Conservation (phyloP, 164 flowering plant species). For the Taxillus chinensis region DNA sequence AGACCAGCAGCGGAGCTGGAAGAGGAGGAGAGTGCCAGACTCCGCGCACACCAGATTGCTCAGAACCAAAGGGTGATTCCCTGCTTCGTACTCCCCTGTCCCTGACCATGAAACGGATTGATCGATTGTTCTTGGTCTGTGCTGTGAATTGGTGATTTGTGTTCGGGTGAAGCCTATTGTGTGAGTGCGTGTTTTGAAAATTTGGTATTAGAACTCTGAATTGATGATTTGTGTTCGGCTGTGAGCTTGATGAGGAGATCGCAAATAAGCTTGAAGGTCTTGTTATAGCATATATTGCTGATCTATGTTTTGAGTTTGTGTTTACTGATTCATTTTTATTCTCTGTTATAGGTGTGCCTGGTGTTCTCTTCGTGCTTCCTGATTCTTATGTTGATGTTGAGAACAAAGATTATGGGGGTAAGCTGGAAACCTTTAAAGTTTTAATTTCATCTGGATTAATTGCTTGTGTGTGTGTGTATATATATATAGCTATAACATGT, state of each 20-base stretch:
- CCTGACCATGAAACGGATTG: conserved; percentile 85
- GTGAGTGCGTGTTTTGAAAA: neutral
- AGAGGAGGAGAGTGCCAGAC: conserved; percentile 92
- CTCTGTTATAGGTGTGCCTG: neutral
- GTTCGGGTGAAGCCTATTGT: neutral
- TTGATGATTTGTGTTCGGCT: conserved; percentile 5
- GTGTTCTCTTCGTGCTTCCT: conserved; percentile 5
- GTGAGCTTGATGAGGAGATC: conserved; percentile 4
- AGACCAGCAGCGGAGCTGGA: conserved; percentile 52
- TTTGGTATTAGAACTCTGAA: too few species aligned
- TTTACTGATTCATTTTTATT: neutral
- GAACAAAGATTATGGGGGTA: conserved; percentile 5
- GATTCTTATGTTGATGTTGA: conserved; percentile 5
- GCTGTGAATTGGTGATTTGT: too few species aligned
- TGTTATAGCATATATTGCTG: too few species aligned
- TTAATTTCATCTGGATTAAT: neutral
- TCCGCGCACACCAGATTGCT: conserved; percentile 71
- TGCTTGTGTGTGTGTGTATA: neutral
- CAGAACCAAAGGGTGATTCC: conserved; percentile 46
- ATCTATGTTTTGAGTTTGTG: neutral
- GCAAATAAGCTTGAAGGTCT: conserved; percentile 6
- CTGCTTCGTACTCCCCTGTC: conserved; percentile 66
- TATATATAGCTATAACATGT: too few species aligned
- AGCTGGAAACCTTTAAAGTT: neutral
- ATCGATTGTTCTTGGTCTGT: too few species aligned